phyloP scores from a whole-genome alignment of 176 grass and related monocot species.

The Triticum aestivum region DNA sequence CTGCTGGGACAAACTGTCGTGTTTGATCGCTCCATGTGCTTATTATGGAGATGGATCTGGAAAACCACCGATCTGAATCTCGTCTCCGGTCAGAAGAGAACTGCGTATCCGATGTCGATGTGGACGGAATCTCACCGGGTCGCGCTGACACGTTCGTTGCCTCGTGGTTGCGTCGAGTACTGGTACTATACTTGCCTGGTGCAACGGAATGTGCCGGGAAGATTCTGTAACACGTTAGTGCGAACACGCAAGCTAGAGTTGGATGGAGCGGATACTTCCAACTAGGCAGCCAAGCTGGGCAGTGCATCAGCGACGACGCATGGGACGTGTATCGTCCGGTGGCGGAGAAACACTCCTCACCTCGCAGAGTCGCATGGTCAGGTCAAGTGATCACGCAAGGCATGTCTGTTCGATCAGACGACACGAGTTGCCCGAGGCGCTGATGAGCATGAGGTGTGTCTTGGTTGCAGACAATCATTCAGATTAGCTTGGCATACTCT shows the following conservation, averaged over 20 bases:
- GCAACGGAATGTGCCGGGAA: background rate
- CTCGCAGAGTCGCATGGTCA: no score
- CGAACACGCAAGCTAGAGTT: background rate
- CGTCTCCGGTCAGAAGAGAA: background rate
- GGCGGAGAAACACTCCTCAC: background rate
- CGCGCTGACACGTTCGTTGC: background rate
- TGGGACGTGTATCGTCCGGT: no score
- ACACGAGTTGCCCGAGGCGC: background rate
- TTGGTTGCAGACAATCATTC: background rate
- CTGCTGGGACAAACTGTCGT: background rate
- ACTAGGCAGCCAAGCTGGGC: background rate
- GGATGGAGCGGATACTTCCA: background rate
- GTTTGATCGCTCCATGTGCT: conserved; percentile 38
- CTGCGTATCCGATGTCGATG: background rate
- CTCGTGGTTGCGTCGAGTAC: background rate
- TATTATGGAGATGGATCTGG: conserved; percentile 31
- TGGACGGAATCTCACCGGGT: no score
- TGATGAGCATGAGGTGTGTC: background rate
- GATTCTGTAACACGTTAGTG: background rate
- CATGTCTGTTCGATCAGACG: background rate
- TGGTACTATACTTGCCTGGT: background rate
- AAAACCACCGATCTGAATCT: conserved; percentile 3
- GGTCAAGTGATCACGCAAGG: background rate
- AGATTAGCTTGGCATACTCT: background rate
- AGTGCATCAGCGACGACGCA: background rate